Percentiles rank a stretch among this genome's conserved stretches.
Evolutionary conservation across 1,284 basidiomycete species (phyloP).

Genomic region (Anthracocystis setariae): DNA sequence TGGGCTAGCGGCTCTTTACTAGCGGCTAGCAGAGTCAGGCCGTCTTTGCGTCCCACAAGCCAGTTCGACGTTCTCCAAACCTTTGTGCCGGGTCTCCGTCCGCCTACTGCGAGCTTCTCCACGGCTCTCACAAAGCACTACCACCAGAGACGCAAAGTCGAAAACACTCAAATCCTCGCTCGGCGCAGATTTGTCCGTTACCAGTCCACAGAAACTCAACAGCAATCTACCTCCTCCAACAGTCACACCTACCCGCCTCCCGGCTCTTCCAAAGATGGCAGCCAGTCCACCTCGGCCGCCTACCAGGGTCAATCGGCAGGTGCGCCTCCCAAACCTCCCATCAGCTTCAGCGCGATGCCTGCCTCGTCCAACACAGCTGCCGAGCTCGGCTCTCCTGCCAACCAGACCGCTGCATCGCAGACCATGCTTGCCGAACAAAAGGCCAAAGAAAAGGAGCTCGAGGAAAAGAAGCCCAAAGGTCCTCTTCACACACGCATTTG

Average conservation of each 20-base stretch:
- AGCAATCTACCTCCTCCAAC: constrained; percentile 14
- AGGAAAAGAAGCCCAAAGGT: constrained; percentile 35
- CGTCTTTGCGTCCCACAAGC: constrained; percentile 17
- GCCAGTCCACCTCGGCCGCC: constrained; percentile 5
- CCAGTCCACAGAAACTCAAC: constrained; percentile 44
- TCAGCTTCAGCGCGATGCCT: constrained; percentile 35
- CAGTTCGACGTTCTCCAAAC: constrained; percentile 51
- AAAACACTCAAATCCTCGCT: constrained; percentile 25
- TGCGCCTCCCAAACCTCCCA: constrained; percentile 38
- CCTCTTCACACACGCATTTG: constrained; percentile 71
- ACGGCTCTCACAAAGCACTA: constrained; percentile 47
- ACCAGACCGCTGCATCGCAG: constrained; percentile 52
- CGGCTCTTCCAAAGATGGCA: constrained; percentile 28
- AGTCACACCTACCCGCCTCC: constrained; percentile 29
- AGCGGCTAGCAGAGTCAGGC: constrained; percentile 34
- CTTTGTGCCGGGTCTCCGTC: constrained; percentile 43
- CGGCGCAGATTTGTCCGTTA: constrained; percentile 26
- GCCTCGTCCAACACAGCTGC: constrained; percentile 42
- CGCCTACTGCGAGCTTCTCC: constrained; percentile 21
- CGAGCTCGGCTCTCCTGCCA: constrained; percentile 49
- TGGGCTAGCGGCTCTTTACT: constrained; percentile 43
- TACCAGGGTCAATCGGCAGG: constrained; percentile 49
- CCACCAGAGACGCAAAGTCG: constrained; percentile 35
- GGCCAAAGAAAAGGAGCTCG: constrained; percentile 44
- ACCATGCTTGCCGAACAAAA: constrained; percentile 50